A percentile compares a stretch with the other conserved stretches of the same genome.
Conservation (phyloP, 225 moss, liverwort and hornwort species). For the Bryoerythrophyllum caledonicum region DNA sequence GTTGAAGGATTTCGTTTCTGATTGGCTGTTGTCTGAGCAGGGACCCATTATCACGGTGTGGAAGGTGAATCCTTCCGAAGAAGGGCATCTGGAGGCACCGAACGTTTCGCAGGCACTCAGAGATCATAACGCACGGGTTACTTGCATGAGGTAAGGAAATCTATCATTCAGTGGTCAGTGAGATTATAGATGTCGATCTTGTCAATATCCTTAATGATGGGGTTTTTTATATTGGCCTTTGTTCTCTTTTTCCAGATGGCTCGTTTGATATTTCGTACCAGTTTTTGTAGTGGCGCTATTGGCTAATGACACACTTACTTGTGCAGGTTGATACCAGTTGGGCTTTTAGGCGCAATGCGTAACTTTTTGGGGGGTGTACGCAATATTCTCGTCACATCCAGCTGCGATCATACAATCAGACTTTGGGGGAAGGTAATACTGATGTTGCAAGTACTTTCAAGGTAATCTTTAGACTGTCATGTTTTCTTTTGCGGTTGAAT, state of each 20-base stretch:
- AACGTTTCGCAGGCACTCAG: slow-evolving; percentile 56
- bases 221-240: not conserved
- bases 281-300: slow-evolving; percentile 8
- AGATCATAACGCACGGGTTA: slow-evolving; percentile 69
- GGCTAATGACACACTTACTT: slow-evolving; percentile 4
- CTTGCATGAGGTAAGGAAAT: slow-evolving; percentile 63
- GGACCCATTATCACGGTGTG: slow-evolving; percentile 72
- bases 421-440: slow-evolving; percentile 67
- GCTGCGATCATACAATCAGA: slow-evolving; percentile 74
- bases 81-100: slow-evolving; percentile 50
- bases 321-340: slow-evolving; percentile 62
- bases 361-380: slow-evolving; percentile 50
- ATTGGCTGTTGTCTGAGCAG: slow-evolving; percentile 32
- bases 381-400: slow-evolving; percentile 68
- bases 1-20: slow-evolving; percentile 16
- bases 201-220: slow-evolving; percentile 6
- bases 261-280: slow-evolving; percentile 12
- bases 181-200: not conserved
- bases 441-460: slow-evolving; percentile 6
- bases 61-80: slow-evolving; percentile 49
- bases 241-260: too few relatives aligned
- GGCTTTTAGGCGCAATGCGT: slow-evolving; percentile 47
- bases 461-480: slow-evolving; percentile 13
- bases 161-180: not conserved
- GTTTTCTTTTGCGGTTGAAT: not conserved